Percentiles rank a stretch among this genome's conserved stretches.
phyloP scores from a whole-genome alignment of 2,329 filamentous ascomycete species.

The Arthrobotrys sinensis region DNA sequence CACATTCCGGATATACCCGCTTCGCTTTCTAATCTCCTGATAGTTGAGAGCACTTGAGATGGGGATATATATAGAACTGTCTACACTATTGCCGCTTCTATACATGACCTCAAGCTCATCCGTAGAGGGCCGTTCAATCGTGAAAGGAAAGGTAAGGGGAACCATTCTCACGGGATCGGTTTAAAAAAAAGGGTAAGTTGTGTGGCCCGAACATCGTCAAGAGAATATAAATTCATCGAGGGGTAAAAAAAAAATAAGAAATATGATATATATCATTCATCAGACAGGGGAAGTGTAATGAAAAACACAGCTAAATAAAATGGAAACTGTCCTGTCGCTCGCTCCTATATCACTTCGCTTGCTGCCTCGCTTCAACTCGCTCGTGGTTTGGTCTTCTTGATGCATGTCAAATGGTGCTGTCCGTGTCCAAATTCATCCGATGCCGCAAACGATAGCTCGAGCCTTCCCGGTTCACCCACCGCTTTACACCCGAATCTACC shows the following conservation, averaged over 20 bases:
- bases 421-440: constrained; percentile 5
- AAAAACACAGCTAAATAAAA: constrained; percentile 4
- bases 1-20: constrained; percentile 14
- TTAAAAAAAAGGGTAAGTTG: background rate
- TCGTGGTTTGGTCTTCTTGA: background rate
- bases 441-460: constrained; percentile 11
- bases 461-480: background rate
- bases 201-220: background rate
- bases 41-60: constrained; percentile 1
- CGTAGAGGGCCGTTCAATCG: background rate
- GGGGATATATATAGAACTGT: constrained; percentile 23
- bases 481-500: constrained; percentile 64
- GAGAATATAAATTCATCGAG: background rate
- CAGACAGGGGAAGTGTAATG: background rate
- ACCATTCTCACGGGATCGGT: background rate
- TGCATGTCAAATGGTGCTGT: background rate
- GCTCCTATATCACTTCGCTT: constrained; percentile 21
- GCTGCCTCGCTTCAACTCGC: background rate
- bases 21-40: background rate
- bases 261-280: constrained; percentile 19
- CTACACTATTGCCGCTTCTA: constrained; percentile 8
- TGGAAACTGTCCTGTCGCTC: constrained; percentile 16
- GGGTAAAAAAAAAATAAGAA: background rate
- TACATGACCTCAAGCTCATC: constrained; percentile 5
- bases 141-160: background rate